Evolutionary conservation across 495 filamentous ascomycete genomes (phyloP).

Genomic region (Chlorociboria aeruginascens): DNA sequence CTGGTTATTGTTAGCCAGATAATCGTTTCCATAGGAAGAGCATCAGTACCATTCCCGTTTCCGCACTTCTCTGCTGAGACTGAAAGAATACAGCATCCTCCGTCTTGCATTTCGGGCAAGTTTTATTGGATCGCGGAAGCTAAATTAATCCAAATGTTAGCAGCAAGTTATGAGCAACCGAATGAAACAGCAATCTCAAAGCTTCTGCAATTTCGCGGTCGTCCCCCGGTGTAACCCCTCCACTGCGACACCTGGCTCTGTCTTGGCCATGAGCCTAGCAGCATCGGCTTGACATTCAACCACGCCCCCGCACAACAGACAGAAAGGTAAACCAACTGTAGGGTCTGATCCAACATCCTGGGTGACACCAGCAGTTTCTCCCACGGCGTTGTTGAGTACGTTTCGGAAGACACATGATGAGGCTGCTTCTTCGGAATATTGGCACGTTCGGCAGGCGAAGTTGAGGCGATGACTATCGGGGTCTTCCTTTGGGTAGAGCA

Average conservation of each 20-base stretch:
- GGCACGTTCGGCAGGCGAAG: conserved; percentile 76
- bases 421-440: conserved; percentile 72
- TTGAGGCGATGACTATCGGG: conserved; percentile 37
- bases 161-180: conserved; percentile 13
- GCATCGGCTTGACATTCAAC: conserved; percentile 14
- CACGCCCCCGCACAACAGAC: conserved; percentile 18
- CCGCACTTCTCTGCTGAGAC: conserved; percentile 88
- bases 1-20: conserved; percentile 29
- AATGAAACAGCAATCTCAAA: not conserved
- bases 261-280: not conserved
- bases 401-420: conserved; percentile 88
- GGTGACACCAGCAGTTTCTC: conserved; percentile 93
- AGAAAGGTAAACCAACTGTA: conserved; percentile 66
- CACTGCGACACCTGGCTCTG: not conserved
- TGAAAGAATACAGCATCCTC: conserved; percentile 94
- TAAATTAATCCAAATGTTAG: conserved; percentile 43
- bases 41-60: conserved; percentile 88
- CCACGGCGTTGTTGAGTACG: conserved; percentile 73
- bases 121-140: conserved; percentile 75
- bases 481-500: conserved; percentile 96
- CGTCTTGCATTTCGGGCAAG: conserved; percentile 74
- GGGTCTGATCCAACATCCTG: conserved; percentile 94
- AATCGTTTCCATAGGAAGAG: not conserved
- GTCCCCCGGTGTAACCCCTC: conserved; percentile 3
- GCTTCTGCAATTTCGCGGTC: conserved; percentile 3